Conservation (phyloP, 768 basidiomycete species). For the Boletus pseudopeckii region DNA sequence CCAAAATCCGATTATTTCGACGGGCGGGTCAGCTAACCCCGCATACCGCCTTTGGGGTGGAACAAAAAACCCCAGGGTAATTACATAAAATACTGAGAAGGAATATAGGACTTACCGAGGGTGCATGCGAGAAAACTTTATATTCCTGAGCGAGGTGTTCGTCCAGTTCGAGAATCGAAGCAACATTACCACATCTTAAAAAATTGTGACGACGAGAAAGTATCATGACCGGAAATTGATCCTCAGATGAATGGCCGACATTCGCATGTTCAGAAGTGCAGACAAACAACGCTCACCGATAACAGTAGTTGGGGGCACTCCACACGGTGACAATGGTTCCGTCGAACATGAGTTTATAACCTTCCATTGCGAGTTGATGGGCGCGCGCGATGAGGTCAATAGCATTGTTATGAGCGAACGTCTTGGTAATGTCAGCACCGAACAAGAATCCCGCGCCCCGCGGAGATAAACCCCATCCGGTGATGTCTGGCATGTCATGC, state of each 20-base stretch:
- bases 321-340: constrained; percentile 93
- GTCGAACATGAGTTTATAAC: constrained; percentile 97
- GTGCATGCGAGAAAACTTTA: constrained; percentile 91
- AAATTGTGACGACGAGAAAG: constrained; percentile 10
- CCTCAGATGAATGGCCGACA: constrained; percentile 13
- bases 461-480: constrained; percentile 96
- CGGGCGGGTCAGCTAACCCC: constrained; percentile 17
- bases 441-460: constrained; percentile 96
- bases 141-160: constrained; percentile 93
- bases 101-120: constrained; percentile 54
- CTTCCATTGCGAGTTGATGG: constrained; percentile 98
- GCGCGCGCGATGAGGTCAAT: constrained; percentile 95
- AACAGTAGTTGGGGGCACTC: constrained; percentile 98
- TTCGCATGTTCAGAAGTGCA: constrained; percentile 13
- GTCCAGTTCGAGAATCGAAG: constrained; percentile 91
- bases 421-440: constrained; percentile 86
- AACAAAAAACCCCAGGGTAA: constrained; percentile 10
- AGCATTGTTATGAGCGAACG: constrained; percentile 86
- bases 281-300: constrained; percentile 59
- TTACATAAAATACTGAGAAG: constrained; percentile 13
- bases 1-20: constrained; percentile 4
- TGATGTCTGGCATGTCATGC: constrained; percentile 56
- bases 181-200: constrained; percentile 91
- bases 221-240: constrained; percentile 25
- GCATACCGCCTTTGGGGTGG: constrained; percentile 26